Percentiles rank a stretch among this genome's conserved stretches.
phyloP scores from a whole-genome alignment of 139 green algal species.

The Nannochloris sp. region DNA sequence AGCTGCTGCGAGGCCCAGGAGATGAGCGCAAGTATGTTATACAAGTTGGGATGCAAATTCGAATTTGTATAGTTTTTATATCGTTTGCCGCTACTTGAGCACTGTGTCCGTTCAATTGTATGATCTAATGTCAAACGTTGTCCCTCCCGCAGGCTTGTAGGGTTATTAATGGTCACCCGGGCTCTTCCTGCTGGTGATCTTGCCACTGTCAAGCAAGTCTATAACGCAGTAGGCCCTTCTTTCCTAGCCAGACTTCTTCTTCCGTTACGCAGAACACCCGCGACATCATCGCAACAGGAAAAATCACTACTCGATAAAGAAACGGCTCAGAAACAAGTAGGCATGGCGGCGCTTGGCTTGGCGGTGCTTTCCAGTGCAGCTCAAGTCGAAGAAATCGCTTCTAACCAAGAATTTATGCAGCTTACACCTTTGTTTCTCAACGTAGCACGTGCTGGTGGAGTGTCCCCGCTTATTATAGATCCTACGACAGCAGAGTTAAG shows the following conservation, averaged over 20 bases:
- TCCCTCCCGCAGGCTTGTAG: conserved; percentile 68
- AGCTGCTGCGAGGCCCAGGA: conserved; percentile 9
- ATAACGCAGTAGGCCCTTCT: conserved; percentile 40
- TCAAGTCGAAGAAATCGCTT: conserved; percentile 38
- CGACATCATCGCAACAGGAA: neutral
- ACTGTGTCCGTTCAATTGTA: too few species aligned
- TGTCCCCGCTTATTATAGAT: conserved; percentile 6
- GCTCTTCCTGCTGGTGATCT: conserved; percentile 41
- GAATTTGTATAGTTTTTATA: neutral
- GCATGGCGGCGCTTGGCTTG: conserved; percentile 27
- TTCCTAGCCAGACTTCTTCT: conserved; percentile 64
- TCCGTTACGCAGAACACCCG: conserved; percentile 28
- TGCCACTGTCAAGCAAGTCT: conserved; percentile 11
- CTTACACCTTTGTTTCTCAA: conserved; percentile 39
- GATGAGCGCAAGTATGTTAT: conserved; percentile 18
- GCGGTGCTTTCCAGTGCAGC: conserved; percentile 38
- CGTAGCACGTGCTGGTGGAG: conserved; percentile 28
- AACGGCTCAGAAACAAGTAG: conserved; percentile 12
- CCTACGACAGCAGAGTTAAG: neutral
- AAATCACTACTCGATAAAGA: neutral
- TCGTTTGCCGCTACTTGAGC: neutral
- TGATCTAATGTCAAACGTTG: too few species aligned
- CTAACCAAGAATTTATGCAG: conserved; percentile 20
- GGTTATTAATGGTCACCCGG: conserved; percentile 62
- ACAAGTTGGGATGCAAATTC: neutral